phyloP scores from a whole-genome alignment of 2,329 filamentous ascomycete species.

The Paramyrothecium roridum region DNA sequence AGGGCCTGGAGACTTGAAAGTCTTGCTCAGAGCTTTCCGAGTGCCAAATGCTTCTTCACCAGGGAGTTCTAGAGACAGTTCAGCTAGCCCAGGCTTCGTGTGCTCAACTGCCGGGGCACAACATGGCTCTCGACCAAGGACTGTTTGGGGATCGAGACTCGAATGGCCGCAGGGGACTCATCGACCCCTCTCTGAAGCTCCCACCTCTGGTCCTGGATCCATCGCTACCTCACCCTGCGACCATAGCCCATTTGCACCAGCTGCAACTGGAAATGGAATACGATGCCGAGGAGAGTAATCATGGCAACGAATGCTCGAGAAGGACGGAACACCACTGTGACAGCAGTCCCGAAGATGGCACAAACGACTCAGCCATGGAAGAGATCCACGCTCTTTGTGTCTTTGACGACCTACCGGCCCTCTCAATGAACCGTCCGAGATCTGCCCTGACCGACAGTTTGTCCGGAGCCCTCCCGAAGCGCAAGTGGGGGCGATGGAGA shows the following conservation, averaged over 20 bases:
- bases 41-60: not conserved
- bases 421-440: constrained; percentile 6
- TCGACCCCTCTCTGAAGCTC: constrained; percentile 7
- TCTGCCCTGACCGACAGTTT: constrained; percentile 9
- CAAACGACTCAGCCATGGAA: not conserved
- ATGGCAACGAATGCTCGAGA: constrained; percentile 7
- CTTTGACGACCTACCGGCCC: constrained; percentile 11
- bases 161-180: not conserved
- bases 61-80: not conserved
- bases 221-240: constrained; percentile 5
- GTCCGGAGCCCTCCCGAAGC: constrained; percentile 3
- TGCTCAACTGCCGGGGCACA: not conserved
- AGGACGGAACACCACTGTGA: constrained; percentile 5
- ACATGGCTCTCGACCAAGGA: not conserved
- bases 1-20: too few relatives aligned
- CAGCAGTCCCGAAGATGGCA: constrained; percentile 4
- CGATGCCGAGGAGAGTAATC: constrained; percentile 15
- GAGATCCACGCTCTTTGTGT: constrained; percentile 17
- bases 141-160: not conserved
- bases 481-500: constrained; percentile 16
- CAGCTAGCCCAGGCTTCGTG: not conserved
- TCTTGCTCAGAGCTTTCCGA: not conserved
- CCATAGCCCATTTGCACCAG: constrained; percentile 12
- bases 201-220: constrained; percentile 12
- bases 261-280: constrained; percentile 17